Percentiles rank a stretch among this genome's conserved stretches.
These are phyloP conservation scores for Solanum sejunctum DNA, from an alignment of 257 asterid genomes.

Conservation along the genomic window DNA sequence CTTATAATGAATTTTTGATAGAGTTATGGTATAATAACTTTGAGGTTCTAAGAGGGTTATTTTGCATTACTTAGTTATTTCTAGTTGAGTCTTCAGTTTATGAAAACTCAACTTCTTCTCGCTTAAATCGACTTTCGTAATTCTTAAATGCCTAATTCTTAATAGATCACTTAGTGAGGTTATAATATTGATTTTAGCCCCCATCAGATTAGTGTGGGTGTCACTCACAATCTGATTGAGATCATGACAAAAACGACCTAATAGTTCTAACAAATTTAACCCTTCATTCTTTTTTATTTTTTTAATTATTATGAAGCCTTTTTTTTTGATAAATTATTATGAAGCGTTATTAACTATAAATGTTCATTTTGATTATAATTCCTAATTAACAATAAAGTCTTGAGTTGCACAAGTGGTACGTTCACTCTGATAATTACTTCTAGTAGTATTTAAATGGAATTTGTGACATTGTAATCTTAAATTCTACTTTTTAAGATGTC, in stretches of 20 bases:
- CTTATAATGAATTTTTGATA: too few species aligned
- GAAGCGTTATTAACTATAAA: neutral
- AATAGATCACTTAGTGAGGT: too few species aligned
- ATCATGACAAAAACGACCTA: neutral
- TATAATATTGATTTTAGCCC: too few species aligned
- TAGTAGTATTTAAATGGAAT: neutral
- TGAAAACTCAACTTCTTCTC: too few species aligned
- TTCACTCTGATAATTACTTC: neutral
- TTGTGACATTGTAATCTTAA: conserved; percentile 6
- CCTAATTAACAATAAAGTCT: neutral
- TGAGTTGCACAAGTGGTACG: neutral
- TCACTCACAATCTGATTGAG: too few species aligned
- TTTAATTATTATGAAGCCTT: neutral
- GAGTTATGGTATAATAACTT: too few species aligned
- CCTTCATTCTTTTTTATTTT: neutral
- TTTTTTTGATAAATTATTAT: neutral
- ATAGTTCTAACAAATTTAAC: neutral
- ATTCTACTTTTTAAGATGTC: conserved; percentile 9
- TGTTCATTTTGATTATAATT: neutral
- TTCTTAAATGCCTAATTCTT: too few species aligned
- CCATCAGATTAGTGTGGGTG: too few species aligned
- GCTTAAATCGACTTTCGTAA: too few species aligned
- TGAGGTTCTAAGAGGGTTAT: too few species aligned
- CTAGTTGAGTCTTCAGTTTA: too few species aligned
- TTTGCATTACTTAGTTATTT: too few species aligned